Evolutionary conservation across 106 monocot genomes (phyloP).

Genomic region (Dioscorea zingiberensis): DNA sequence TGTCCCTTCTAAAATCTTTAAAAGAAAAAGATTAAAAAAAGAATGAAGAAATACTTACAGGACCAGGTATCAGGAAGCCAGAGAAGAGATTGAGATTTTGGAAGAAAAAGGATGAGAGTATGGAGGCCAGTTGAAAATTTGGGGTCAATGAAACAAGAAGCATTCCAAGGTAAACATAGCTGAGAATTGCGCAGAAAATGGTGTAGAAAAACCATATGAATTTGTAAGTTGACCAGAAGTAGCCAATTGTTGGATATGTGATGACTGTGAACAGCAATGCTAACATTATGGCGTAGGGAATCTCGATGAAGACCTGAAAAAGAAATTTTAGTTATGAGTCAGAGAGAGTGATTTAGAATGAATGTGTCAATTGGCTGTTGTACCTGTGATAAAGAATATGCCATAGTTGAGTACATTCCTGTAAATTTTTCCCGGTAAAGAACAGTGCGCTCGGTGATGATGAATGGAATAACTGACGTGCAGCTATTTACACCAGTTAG

Average conservation of each 20-base stretch:
- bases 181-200: constrained; percentile 38
- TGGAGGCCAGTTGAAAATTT: constrained; percentile 41
- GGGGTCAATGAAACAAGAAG: constrained; percentile 53
- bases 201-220: constrained; percentile 62
- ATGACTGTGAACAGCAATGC: constrained; percentile 34
- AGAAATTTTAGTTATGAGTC: too few species aligned
- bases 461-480: constrained; percentile 32
- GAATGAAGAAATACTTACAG: constrained; percentile 34
- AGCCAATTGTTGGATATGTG: constrained; percentile 52
- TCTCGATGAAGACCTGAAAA: constrained; percentile 51
- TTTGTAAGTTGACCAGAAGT: constrained; percentile 36
- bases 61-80: constrained; percentile 49
- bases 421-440: constrained; percentile 62
- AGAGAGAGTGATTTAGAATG: too few species aligned
- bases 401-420: too few species aligned
- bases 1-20: too few species aligned
- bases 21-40: background rate
- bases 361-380: too few species aligned
- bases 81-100: constrained; percentile 37
- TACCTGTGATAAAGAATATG: too few species aligned
- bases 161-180: constrained; percentile 56
- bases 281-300: constrained; percentile 50
- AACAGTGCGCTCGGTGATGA: constrained; percentile 43
- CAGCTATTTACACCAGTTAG: constrained; percentile 39
- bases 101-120: constrained; percentile 42